phyloP scores from a whole-genome alignment of 2,329 filamentous ascomycete genomes.

The Aspergillus arachidicola region DNA sequence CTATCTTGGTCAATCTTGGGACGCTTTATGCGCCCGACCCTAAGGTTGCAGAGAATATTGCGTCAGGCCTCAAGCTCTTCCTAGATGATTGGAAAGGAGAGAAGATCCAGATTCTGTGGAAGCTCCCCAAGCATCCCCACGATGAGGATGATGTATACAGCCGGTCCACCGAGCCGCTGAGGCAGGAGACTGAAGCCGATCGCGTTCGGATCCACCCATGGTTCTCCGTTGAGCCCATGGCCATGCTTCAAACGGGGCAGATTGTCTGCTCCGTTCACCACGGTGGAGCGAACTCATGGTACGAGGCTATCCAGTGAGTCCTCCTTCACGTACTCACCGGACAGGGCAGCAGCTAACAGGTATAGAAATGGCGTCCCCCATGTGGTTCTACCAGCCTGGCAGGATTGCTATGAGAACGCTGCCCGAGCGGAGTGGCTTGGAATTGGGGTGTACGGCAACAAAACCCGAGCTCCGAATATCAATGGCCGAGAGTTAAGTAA shows the following conservation, averaged over 20 bases:
- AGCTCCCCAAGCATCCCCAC: slow-evolving; percentile 33
- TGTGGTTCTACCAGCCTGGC: slow-evolving; percentile 49
- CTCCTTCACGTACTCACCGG: neutral
- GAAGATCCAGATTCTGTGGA: slow-evolving; percentile 44
- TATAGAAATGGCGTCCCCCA: slow-evolving; percentile 47
- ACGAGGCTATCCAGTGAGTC: slow-evolving; percentile 47
- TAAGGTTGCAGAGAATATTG: slow-evolving; percentile 44
- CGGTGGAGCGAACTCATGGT: slow-evolving; percentile 51
- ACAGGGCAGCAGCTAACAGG: neutral
- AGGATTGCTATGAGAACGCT: slow-evolving; percentile 49
- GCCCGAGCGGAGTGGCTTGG: slow-evolving; percentile 43
- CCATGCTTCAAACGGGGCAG: slow-evolving; percentile 37
- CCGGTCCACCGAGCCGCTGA: slow-evolving; percentile 25
- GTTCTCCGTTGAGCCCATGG: slow-evolving; percentile 45
- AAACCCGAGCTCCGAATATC: slow-evolving; percentile 35
- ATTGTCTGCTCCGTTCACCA: slow-evolving; percentile 48
- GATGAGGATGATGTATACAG: slow-evolving; percentile 23
- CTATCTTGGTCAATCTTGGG: slow-evolving; percentile 55
- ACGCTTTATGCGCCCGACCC: slow-evolving; percentile 38
- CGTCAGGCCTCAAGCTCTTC: slow-evolving; percentile 38
- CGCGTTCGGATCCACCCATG: slow-evolving; percentile 46
- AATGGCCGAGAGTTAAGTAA: slow-evolving; percentile 29
- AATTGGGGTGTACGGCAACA: slow-evolving; percentile 44
- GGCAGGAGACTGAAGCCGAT: slow-evolving; percentile 29
- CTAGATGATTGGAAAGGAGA: slow-evolving; percentile 32